Base-by-base conservation (phyloP, 306 rosid species). In the Chamaecrista fasciculata region DNA sequence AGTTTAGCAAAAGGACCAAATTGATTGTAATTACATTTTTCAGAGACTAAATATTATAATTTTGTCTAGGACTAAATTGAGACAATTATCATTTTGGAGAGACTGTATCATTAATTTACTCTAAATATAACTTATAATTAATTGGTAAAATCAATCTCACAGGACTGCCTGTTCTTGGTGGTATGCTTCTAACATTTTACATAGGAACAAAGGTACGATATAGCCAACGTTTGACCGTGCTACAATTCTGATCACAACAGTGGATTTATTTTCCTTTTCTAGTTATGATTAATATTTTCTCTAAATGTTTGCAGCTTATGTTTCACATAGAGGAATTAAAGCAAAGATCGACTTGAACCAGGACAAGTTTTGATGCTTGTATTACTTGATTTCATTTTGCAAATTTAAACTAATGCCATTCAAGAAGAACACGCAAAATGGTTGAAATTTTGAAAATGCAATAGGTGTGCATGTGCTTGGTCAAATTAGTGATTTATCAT, bases 161-260 rank as follows among this genome's bases (percentile, higher is more conserved):
- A 90, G 98, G 98, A 67, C 46, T 88, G 40, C 89, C 96, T 21
- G 89, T 91, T 67, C 75, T 94, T 42, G 90, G 85, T 52, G 90
- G 96, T 69, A 66, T 94, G 94, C 75, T 94, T 28, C n/a, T 78
- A 31, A 82, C 97, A 67, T 94, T 94, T 86, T 91, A 91, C 48
- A 77, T 91, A 6, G 97, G 96, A 71, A 90, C 92, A 34, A 91
- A 94, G 97, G 97, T 94, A 78, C 69, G 71, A 56, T 31, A 11
- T 63, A 11, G 44, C 33, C 21, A 1, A 44, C 44, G 48, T 36
- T 34, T 66, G 21, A 26, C n/a, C 42, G 10, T 26, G 11, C 31
- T 46, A 18, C 11, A 23, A 34, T 66, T 65, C 58, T 23, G 36
- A 51, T 57, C 34, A 12, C 25, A 40, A 0, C 64, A 66, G 12